A percentile compares a stretch with the other conserved stretches of the same genome.
Conservation (phyloP, 495 filamentous ascomycete species). For the Lepidopterella palustris region DNA sequence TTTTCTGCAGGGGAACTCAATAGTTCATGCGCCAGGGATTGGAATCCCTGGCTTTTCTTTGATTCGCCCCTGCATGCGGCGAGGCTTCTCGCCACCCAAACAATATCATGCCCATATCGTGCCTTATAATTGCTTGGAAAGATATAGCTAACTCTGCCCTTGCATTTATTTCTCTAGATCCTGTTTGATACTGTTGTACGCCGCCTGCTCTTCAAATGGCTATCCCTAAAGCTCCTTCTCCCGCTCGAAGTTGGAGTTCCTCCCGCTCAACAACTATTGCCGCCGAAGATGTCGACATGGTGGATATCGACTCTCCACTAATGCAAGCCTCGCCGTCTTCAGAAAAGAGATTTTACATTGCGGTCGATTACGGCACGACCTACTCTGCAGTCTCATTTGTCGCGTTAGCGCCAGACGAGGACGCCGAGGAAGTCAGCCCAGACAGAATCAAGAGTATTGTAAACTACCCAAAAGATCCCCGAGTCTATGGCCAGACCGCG, state of each 20-base stretch:
- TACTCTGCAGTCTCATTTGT: background rate
- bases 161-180: background rate
- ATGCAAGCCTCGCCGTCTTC: background rate
- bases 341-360: constrained; percentile 1
- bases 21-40: background rate
- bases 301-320: background rate
- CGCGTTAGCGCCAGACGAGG: background rate
- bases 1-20: background rate
- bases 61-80: background rate
- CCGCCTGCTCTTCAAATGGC: background rate
- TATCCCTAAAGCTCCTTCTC: background rate
- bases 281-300: constrained; percentile 1
- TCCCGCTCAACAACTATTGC: background rate
- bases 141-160: background rate
- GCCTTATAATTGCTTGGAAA: background rate
- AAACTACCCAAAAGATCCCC: constrained; percentile 1
- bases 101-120: background rate
- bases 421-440: background rate
- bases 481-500: background rate
- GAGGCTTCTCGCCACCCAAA: background rate
- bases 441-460: background rate
- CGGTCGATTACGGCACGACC: constrained; percentile 1
- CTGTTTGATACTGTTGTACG: background rate
- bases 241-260: background rate
- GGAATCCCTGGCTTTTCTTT: background rate